A percentile compares a stretch with the other conserved stretches of the same genome.
Evolutionary conservation across 2,329 filamentous ascomycete species (phyloP).

Genomic region (Biscogniauxia sp.): DNA sequence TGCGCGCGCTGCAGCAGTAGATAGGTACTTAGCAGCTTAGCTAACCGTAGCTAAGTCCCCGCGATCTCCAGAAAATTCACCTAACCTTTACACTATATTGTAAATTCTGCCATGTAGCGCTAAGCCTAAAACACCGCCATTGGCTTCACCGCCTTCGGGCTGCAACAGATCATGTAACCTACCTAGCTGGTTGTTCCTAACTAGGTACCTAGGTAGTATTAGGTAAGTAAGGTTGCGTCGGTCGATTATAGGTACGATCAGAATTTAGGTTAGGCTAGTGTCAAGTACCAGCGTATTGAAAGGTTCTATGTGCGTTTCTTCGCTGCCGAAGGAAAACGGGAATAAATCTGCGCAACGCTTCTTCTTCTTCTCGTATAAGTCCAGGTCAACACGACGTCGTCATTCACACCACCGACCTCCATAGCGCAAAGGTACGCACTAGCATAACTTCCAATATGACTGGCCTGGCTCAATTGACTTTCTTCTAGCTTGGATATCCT

Average conservation of each 20-base stretch:
- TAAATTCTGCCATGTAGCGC: constrained; percentile 19
- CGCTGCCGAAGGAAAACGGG: constrained; percentile 1
- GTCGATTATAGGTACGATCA: neutral
- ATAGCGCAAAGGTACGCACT: neutral
- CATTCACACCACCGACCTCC: neutral
- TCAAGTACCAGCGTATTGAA: too few relatives aligned
- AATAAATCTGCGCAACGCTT: constrained; percentile 12
- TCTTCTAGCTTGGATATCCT: constrained; percentile 14
- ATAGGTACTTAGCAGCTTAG: too few relatives aligned
- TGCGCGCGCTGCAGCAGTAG: neutral
- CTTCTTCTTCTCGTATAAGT: constrained; percentile 9
- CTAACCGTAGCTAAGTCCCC: constrained; percentile 22
- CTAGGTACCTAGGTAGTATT: too few relatives aligned
- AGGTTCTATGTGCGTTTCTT: too few relatives aligned
- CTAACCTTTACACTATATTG: too few relatives aligned
- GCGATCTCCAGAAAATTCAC: constrained; percentile 15
- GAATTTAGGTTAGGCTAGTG: too few relatives aligned
- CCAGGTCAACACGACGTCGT: neutral
- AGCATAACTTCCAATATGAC: constrained; percentile 2
- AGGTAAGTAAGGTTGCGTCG: neutral
- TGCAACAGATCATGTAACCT: constrained; percentile 2
- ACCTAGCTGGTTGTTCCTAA: too few relatives aligned
- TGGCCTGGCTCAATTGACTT: neutral
- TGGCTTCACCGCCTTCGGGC: constrained; percentile 21
- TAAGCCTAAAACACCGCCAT: constrained; percentile 15